A percentile compares a stretch with the other conserved stretches of the same genome.
phyloP scores from a whole-genome alignment of 345 rosid species.

The Clarkia xantiana region DNA sequence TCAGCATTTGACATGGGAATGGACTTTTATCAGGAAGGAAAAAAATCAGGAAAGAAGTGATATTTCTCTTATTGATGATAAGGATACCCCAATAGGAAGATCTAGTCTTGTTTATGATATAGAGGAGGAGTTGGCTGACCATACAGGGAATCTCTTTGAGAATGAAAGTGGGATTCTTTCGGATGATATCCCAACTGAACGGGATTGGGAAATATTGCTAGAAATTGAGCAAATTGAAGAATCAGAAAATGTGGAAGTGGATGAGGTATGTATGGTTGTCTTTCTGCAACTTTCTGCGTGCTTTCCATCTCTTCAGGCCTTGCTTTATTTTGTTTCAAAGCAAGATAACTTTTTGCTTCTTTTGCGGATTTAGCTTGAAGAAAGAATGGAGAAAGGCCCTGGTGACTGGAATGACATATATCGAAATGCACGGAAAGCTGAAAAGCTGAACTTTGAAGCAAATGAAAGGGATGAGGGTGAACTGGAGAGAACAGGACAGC shows the following conservation, averaged over 20 bases:
- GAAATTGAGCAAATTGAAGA: constrained; percentile 61
- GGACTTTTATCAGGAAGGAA: constrained; percentile 47
- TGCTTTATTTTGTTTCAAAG: constrained; percentile 10
- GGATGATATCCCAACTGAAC: constrained; percentile 42
- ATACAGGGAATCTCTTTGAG: constrained; percentile 22
- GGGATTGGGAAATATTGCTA: constrained; percentile 52
- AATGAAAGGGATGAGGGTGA: constrained; percentile 99
- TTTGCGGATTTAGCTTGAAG: constrained; percentile 53
- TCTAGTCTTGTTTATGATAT: constrained; percentile 36
- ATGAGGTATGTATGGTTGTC: constrained; percentile 42
- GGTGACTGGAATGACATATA: constrained; percentile 85
- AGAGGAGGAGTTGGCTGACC: constrained; percentile 47
- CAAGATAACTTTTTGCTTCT: constrained; percentile 11
- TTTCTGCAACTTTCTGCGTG: not conserved
- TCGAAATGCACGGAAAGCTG: constrained; percentile 74
- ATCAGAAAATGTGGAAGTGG: constrained; percentile 60
- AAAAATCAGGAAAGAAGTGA: constrained; percentile 19
- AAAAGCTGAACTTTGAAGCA: constrained; percentile 72
- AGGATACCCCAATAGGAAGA: constrained; percentile 16
- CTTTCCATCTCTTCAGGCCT: not conserved
- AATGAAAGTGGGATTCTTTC: constrained; percentile 25
- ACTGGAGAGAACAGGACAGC: constrained; percentile 93
- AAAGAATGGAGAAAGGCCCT: constrained; percentile 59
- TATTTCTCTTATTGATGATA: constrained; percentile 15
- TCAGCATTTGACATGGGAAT: constrained; percentile 57